A percentile compares a stretch with the other conserved stretches of the same genome.
phyloP scores from a whole-genome alignment of 208 protist genomes.

The Trypanosomatidae sp. region DNA sequence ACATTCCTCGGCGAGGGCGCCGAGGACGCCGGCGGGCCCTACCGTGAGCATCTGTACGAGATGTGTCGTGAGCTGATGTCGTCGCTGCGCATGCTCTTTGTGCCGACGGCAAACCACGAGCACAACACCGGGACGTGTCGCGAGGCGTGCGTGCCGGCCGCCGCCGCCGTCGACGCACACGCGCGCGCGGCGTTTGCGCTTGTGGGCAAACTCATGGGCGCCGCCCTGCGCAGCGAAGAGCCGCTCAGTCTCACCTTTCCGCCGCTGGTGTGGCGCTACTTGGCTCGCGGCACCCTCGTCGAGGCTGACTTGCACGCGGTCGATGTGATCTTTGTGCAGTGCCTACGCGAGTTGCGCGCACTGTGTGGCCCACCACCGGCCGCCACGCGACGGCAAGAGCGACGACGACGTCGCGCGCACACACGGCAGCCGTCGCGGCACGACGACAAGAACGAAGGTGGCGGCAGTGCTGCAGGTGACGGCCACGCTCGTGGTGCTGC shows the following conservation, averaged over 20 bases:
- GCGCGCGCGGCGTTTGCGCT: conserved; percentile 79
- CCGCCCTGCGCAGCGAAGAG: conserved; percentile 83
- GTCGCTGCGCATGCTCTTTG: conserved; percentile 67
- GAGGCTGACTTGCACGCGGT: conserved; percentile 62
- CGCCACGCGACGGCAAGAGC: conserved; percentile 4
- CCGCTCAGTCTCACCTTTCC: conserved; percentile 87
- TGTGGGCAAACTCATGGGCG: conserved; percentile 91
- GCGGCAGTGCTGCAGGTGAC: no score
- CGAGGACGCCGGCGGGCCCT: conserved; percentile 89
- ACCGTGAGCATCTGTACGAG: conserved; percentile 85
- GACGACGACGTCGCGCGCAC: not conserved
- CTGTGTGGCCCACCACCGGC: no score
- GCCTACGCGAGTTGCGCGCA: conserved; percentile 63
- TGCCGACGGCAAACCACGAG: conserved; percentile 82
- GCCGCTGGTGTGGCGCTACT: conserved; percentile 84
- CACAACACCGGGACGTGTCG: conserved; percentile 76
- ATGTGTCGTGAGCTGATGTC: conserved; percentile 90
- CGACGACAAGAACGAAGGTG: no score
- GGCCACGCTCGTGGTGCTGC: no score
- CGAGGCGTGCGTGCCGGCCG: conserved; percentile 82
- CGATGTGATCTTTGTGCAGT: conserved; percentile 78
- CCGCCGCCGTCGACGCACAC: conserved; percentile 26
- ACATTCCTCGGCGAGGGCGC: conserved; percentile 88
- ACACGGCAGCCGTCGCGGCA: no score
- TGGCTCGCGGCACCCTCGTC: conserved; percentile 66